phyloP scores from a whole-genome alignment of 2,329 filamentous ascomycete genomes.

The Pestalotiopsis fici region DNA sequence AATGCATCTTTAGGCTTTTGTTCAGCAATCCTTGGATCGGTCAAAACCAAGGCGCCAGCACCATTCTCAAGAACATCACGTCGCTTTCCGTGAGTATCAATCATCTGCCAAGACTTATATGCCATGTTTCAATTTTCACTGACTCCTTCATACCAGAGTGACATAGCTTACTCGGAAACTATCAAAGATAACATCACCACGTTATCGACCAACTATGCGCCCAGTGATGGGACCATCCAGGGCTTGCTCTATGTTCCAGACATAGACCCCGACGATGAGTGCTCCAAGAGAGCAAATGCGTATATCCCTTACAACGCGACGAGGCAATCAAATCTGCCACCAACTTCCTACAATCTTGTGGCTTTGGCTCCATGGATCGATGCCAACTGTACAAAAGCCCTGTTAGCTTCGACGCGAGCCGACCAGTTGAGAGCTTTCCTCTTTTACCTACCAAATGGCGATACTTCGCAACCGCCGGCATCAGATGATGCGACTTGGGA shows the following conservation, averaged over 20 bases:
- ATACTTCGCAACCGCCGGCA: slow-evolving; percentile 63
- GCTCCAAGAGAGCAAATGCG: slow-evolving; percentile 61
- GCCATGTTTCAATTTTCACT: neutral
- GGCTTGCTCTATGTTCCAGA: slow-evolving; percentile 87
- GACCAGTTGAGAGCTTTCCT: slow-evolving; percentile 65
- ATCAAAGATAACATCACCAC: slow-evolving; percentile 68
- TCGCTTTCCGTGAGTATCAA: slow-evolving; percentile 50
- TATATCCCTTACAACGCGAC: slow-evolving; percentile 78
- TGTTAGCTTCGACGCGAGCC: slow-evolving; percentile 61
- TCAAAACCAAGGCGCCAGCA: slow-evolving; percentile 50
- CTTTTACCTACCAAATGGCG: slow-evolving; percentile 61
- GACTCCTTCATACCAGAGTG: slow-evolving; percentile 24
- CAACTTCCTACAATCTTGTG: slow-evolving; percentile 71
- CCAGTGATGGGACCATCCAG: slow-evolving; percentile 62
- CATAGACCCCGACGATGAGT: slow-evolving; percentile 58
- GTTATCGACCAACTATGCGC: slow-evolving; percentile 68
- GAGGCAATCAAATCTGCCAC: slow-evolving; percentile 67
- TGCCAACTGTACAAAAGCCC: slow-evolving; percentile 70
- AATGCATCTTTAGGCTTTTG: slow-evolving; percentile 45
- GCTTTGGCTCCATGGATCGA: slow-evolving; percentile 87
- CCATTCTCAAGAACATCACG: slow-evolving; percentile 58
- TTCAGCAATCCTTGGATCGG: slow-evolving; percentile 62
- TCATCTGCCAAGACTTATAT: neutral
- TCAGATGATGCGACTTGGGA: slow-evolving; percentile 68
- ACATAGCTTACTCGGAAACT: slow-evolving; percentile 54